Conservation (phyloP, 805 yeast genomes). For the Metschnikowia amazonensis region DNA sequence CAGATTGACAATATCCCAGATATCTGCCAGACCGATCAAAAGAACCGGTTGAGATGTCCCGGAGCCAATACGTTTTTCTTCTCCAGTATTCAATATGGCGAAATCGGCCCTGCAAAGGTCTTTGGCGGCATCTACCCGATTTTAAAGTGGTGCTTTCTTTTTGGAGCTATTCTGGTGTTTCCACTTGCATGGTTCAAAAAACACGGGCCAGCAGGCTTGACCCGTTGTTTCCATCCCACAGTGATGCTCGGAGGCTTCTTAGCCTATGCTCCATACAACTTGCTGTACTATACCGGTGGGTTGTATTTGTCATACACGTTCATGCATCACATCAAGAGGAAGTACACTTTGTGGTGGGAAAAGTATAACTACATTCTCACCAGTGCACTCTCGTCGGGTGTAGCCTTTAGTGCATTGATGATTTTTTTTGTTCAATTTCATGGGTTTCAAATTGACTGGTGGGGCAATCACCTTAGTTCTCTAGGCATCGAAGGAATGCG, state of each 20-base stretch:
- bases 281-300: constrained; percentile 55
- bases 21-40: constrained; percentile 34
- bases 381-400: constrained; percentile 58
- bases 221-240: constrained; percentile 51
- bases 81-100: constrained; percentile 54
- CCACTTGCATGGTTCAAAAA: constrained; percentile 37
- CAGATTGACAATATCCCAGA: constrained; percentile 35
- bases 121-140: constrained; percentile 54
- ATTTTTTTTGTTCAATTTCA: constrained; percentile 55
- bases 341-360: constrained; percentile 61
- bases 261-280: constrained; percentile 48
- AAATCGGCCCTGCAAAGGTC: constrained; percentile 55
- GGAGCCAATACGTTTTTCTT: constrained; percentile 49
- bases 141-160: constrained; percentile 54
- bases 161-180: constrained; percentile 44
- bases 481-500: constrained; percentile 38
- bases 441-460: constrained; percentile 48
- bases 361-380: constrained; percentile 65
- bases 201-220: constrained; percentile 30
- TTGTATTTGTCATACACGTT: constrained; percentile 54
- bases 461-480: constrained; percentile 50
- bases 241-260: constrained; percentile 49
- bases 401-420: constrained; percentile 56
- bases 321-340: constrained; percentile 50
- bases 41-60: constrained; percentile 36